Base-by-base conservation (phyloP, 768 basidiomycete genomes). In the Atractiella rhizophila region DNA sequence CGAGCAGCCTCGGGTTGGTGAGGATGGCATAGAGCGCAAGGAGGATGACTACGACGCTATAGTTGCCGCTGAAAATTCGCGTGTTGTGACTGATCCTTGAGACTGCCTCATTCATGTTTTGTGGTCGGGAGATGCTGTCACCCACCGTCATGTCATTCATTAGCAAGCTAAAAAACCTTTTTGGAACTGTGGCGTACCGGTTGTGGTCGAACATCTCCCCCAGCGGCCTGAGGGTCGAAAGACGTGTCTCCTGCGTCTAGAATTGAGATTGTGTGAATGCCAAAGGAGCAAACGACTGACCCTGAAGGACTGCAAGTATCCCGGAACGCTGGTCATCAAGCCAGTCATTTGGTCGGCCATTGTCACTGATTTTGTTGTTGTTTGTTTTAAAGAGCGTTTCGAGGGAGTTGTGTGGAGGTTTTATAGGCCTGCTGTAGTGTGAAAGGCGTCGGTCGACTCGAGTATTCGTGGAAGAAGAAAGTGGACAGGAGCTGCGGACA, bases 1-100 rank as follows among this genome's bases (percentile, higher is more conserved):
- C 11, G 29, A 30, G 11, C 29, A 30, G 11, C 29, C 11, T 16
- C 16, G 11, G 29, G 29, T 47, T 47, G 5, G 45, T 45, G 25
- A 47, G n/a, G 20, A 47, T 47, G 4, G 81, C 77, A 58, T 86
- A 86, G 36, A 85, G 70, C 11, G 70, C 77, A 40, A 86, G 66
- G 33, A 69, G 57, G 44, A 68, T 69, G 10, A 82, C 63, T 51
- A 86, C 68, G 54, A 85, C 60, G 33, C 73, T 66, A 25, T 43
- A 38, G 16, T 39, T 39, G 24, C 38, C 38, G 7, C n/a, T n/a
- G 28, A 39, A 39, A 21, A 28, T 26, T 18, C 38, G 38, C 4
- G 51, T 54, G 30, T 55, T 55, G 35, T 55, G 52, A 31, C 45
- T 42, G 42, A 55, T 55, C 40, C 55, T 45, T 35, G 73, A 68